phyloP scores from a whole-genome alignment of 805 yeast genomes.

The Metschnikowia drakensbergensis region DNA sequence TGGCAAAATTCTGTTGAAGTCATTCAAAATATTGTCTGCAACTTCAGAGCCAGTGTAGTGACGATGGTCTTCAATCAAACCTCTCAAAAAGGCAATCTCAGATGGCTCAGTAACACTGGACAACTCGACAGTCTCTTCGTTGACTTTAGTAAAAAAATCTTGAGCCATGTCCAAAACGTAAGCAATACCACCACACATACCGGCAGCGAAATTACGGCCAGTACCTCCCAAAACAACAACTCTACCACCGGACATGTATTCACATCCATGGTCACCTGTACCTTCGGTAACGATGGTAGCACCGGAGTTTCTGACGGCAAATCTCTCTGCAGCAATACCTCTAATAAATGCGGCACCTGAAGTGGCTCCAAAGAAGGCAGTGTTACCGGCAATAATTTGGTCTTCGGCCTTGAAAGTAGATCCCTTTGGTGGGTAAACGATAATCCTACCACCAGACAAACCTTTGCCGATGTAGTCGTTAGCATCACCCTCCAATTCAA shows the following conservation, averaged over 20 bases:
- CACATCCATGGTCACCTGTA: slow-evolving; percentile 98
- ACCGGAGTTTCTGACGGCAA: slow-evolving; percentile 98
- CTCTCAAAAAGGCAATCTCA: slow-evolving; percentile 91
- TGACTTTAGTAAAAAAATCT: slow-evolving; percentile 78
- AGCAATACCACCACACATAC: slow-evolving; percentile 99
- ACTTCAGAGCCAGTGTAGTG: slow-evolving; percentile 91
- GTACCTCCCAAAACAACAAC: slow-evolving; percentile 89
- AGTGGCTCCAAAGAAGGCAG: slow-evolving; percentile 97
- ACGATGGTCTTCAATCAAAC: slow-evolving; percentile 89
- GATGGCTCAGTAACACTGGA: slow-evolving; percentile 75
- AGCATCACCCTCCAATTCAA: slow-evolving; percentile 95
- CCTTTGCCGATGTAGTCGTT: slow-evolving; percentile 98
- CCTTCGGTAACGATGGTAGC: slow-evolving; percentile 97
- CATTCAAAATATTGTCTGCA: slow-evolving; percentile 75
- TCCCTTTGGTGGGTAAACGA: slow-evolving; percentile 86
- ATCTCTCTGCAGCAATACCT: slow-evolving; percentile 98
- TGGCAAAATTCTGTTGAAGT: slow-evolving; percentile 84
- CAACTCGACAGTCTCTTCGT: slow-evolving; percentile 77
- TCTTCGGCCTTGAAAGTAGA: slow-evolving; percentile 90
- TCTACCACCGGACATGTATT: slow-evolving; percentile 99
- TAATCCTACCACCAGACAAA: slow-evolving; percentile 88
- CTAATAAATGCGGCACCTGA: slow-evolving; percentile 90
- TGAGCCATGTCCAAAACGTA: slow-evolving; percentile 94
- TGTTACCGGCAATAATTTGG: slow-evolving; percentile 94
- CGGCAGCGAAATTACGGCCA: slow-evolving; percentile 93